Conservation (phyloP, 495 filamentous ascomycete genomes). For the Neurospora hispaniola region DNA sequence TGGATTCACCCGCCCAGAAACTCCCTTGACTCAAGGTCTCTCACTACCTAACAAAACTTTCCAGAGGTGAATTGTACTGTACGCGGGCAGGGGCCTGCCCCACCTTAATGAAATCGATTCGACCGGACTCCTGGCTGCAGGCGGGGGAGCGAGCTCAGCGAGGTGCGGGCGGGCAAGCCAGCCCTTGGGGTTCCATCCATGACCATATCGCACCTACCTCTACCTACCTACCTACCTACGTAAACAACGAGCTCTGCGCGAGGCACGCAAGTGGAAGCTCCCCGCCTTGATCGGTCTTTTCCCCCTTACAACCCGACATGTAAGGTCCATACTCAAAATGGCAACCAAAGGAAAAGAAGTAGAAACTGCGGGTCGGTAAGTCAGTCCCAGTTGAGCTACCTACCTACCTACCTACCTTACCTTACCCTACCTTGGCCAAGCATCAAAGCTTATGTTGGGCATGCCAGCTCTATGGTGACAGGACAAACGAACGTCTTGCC, state of each 20-base stretch:
- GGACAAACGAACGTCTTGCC: not conserved
- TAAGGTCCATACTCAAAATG: conserved; percentile 10
- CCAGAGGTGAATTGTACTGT: not conserved
- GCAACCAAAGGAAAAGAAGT: conserved; percentile 26
- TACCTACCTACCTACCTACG: not conserved
- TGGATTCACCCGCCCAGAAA: not conserved
- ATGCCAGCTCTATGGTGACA: not conserved
- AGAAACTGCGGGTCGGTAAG: conserved; percentile 3
- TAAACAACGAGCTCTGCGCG: not conserved
- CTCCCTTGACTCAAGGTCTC: not conserved
- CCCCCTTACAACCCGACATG: not conserved
- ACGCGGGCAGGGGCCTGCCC: not conserved
- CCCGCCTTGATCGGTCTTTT: not conserved
- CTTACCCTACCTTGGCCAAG: not conserved
- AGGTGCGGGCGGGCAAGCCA: not conserved
- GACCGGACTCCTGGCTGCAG: not conserved
- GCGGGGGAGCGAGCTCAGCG: not conserved
- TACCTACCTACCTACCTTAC: not conserved
- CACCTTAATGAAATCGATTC: not conserved
- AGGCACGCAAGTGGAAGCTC: not conserved
- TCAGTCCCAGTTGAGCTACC: not conserved
- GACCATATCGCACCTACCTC: not conserved
- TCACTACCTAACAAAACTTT: not conserved
- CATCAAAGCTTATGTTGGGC: conserved; percentile 4
- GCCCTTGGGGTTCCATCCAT: not conserved